phyloP scores from a whole-genome alignment of 495 filamentous ascomycete genomes.

The Aspergillus panamensis region DNA sequence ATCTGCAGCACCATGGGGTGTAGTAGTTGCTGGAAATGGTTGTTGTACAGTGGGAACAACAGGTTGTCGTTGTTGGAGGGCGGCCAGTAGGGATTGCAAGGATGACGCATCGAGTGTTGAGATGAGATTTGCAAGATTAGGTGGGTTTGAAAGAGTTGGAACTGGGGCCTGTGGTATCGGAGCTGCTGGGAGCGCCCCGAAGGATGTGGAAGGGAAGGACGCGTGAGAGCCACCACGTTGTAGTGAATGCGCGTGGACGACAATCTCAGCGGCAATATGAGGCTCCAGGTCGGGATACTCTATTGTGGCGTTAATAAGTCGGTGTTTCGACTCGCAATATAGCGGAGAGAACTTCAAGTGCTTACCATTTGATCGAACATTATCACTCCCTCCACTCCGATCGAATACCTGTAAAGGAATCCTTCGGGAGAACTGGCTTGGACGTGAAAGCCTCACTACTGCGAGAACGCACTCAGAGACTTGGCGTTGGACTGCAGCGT shows the following conservation, averaged over 20 bases:
- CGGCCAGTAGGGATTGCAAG: constrained; percentile 68
- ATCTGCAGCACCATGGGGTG: constrained; percentile 44
- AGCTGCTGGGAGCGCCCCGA: constrained; percentile 40
- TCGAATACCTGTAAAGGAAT: constrained; percentile 84
- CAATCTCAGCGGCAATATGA: constrained; percentile 70
- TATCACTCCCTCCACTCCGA: constrained; percentile 64
- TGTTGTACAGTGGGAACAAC: constrained; percentile 40
- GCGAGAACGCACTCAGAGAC: constrained; percentile 86
- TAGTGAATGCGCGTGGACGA: constrained; percentile 68
- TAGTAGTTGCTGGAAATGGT: constrained; percentile 27
- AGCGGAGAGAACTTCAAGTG: constrained; percentile 6
- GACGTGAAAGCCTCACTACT: constrained; percentile 68
- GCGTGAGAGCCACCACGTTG: constrained; percentile 42
- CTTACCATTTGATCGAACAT: constrained; percentile 70
- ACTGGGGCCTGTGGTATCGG: constrained; percentile 33
- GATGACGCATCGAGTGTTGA: constrained; percentile 66
- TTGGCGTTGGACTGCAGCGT: constrained; percentile 75
- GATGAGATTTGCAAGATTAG: constrained; percentile 45
- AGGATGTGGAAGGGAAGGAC: constrained; percentile 43
- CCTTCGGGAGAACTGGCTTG: constrained; percentile 63
- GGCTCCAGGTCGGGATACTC: constrained; percentile 82
- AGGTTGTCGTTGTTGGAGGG: constrained; percentile 48
- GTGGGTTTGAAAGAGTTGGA: constrained; percentile 35
- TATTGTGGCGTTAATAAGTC: constrained; percentile 27
- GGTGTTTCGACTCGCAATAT: constrained; percentile 8